Evolutionary conservation across 2,329 filamentous ascomycete species (phyloP).

Genomic region (Arthroderma uncinatum): DNA sequence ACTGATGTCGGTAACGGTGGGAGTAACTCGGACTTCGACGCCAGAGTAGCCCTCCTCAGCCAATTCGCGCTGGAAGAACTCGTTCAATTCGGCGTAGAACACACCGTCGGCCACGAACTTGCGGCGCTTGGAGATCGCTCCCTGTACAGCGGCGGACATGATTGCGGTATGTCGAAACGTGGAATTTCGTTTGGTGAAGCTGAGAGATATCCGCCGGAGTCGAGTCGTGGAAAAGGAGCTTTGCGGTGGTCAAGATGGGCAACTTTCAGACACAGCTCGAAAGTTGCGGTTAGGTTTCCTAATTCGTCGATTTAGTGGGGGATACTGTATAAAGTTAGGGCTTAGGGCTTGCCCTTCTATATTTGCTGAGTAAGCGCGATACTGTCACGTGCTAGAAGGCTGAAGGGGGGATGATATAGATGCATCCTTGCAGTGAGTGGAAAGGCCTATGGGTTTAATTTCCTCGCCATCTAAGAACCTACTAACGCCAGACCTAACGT

Average conservation of each 20-base stretch:
- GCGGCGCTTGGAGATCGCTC: slow-evolving; percentile 43
- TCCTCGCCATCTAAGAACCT: not conserved
- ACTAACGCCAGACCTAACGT: not conserved
- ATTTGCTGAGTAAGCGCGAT: slow-evolving; percentile 26
- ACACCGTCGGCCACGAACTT: slow-evolving; percentile 96
- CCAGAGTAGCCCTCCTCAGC: slow-evolving; percentile 99
- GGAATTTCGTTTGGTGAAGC: not conserved
- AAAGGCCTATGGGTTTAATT: not conserved
- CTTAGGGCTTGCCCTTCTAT: slow-evolving; percentile 20
- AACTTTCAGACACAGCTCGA: not conserved
- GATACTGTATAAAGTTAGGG: slow-evolving; percentile 28
- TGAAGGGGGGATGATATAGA: too few species aligned
- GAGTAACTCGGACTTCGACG: slow-evolving; percentile 99
- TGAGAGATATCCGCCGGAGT: slow-evolving; percentile 18
- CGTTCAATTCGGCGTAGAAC: slow-evolving; percentile 99
- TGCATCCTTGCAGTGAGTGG: too few species aligned
- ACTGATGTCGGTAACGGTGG: slow-evolving; percentile 98
- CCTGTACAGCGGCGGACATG: slow-evolving; percentile 40
- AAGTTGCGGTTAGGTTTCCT: slow-evolving; percentile 14
- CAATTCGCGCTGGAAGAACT: slow-evolving; percentile 99
- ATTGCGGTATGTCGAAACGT: slow-evolving; percentile 28
- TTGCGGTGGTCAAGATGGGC: not conserved
- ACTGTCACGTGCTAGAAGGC: slow-evolving; percentile 16
- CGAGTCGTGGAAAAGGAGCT: not conserved
- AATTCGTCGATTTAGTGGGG: slow-evolving; percentile 28